These are phyloP conservation scores for Collybia sp. DNA, from an alignment of 768 basidiomycete genomes.

Conservation along the genomic window DNA sequence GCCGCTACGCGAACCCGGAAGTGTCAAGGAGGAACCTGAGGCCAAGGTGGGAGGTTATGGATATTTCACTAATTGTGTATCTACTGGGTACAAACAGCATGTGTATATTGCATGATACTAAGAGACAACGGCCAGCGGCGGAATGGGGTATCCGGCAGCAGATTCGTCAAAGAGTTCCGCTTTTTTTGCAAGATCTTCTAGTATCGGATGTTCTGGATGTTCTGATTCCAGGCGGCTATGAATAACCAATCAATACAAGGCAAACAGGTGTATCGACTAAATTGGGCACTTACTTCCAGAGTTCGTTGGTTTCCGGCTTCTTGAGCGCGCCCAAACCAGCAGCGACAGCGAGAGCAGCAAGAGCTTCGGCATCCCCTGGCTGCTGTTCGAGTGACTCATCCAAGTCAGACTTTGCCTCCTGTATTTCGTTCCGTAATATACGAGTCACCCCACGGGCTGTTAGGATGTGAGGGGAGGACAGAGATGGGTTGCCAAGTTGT, in stretches of 20 bases:
- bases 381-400: constrained; percentile 68
- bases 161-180: constrained; percentile 58
- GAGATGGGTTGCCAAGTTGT: constrained; percentile 75
- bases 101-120: neutral
- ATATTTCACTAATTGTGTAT: no score
- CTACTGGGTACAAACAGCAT: neutral
- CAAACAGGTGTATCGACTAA: constrained; percentile 1
- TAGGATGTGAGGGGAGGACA: constrained; percentile 69
- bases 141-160: constrained; percentile 56
- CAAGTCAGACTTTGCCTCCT: constrained; percentile 75
- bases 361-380: constrained; percentile 56
- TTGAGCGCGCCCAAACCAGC: constrained; percentile 55
- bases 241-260: constrained; percentile 5
- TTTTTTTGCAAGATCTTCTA: constrained; percentile 56
- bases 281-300: constrained; percentile 57
- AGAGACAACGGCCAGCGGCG: constrained; percentile 37
- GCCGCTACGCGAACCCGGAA: no score
- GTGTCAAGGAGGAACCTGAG: no score
- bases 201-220: constrained; percentile 67
- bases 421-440: constrained; percentile 69
- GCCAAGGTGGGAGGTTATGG: no score
- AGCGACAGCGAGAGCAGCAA: constrained; percentile 64
- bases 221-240: constrained; percentile 37
- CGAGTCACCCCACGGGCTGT: constrained; percentile 78
- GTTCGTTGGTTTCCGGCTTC: constrained; percentile 57